A percentile compares a stretch with the other conserved stretches of the same genome.
These are phyloP conservation scores for Vanrija pseudolonga DNA, from an alignment of 1,284 basidiomycete species.

Conservation along the genomic window DNA sequence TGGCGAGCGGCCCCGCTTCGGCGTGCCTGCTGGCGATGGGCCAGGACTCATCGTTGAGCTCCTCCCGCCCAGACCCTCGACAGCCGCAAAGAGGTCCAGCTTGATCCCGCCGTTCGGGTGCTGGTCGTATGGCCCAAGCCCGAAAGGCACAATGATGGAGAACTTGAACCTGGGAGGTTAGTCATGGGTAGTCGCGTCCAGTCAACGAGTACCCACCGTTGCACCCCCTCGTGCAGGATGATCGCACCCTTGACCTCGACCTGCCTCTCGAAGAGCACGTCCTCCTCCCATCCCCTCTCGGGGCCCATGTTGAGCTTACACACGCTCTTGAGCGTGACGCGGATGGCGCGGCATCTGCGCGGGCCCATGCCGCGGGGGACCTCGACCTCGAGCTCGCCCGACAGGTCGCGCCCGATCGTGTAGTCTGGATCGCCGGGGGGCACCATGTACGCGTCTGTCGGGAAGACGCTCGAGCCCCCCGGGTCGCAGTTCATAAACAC, in stretches of 20 bases:
- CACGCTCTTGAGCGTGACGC: slow-evolving; percentile 21
- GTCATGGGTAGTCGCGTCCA: background rate
- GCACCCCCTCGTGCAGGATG: slow-evolving; percentile 20
- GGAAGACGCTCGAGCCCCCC: background rate
- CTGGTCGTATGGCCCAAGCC: slow-evolving; percentile 24
- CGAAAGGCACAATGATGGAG: slow-evolving; percentile 24
- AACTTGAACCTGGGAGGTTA: slow-evolving; percentile 24
- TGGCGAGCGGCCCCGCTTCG: slow-evolving; percentile 1
- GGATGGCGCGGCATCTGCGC: slow-evolving; percentile 24
- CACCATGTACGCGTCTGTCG: too few relatives aligned
- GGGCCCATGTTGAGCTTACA: slow-evolving; percentile 16
- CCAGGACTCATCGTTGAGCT: background rate
- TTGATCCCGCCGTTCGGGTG: slow-evolving; percentile 21
- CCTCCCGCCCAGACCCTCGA: slow-evolving; percentile 18
- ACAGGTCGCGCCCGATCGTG: slow-evolving; percentile 2
- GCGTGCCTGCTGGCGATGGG: background rate
- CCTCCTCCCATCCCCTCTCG: slow-evolving; percentile 19
- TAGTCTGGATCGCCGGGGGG: too few relatives aligned
- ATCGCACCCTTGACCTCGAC: slow-evolving; percentile 23
- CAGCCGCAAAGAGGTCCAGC: slow-evolving; percentile 21
- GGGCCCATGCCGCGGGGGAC: slow-evolving; percentile 20
- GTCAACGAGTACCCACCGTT: slow-evolving; percentile 12
- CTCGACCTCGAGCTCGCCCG: slow-evolving; percentile 19
- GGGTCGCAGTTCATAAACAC: slow-evolving; percentile 14
- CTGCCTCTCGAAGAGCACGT: slow-evolving; percentile 23